Evolutionary conservation across 1,139 yeast genomes (phyloP).

Genomic region (Yamadazyma sp.): DNA sequence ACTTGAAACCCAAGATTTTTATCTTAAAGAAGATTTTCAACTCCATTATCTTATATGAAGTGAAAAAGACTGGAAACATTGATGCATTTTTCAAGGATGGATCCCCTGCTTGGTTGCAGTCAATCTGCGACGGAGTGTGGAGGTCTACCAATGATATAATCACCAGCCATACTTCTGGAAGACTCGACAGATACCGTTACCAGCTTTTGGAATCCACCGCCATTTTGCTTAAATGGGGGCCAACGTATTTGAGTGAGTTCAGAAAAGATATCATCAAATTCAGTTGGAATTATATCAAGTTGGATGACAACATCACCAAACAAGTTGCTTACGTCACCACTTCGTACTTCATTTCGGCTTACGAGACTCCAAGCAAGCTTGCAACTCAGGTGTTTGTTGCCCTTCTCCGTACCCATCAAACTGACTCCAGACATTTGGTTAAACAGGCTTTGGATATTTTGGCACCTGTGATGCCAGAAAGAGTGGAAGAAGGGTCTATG

Average conservation of each 20-base stretch:
- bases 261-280: conserved; percentile 88
- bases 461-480: conserved; percentile 82
- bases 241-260: conserved; percentile 58
- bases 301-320: conserved; percentile 87
- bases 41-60: conserved; percentile 65
- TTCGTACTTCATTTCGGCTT: conserved; percentile 80
- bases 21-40: conserved; percentile 65
- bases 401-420: conserved; percentile 77
- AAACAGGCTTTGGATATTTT: conserved; percentile 84
- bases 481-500: conserved; percentile 62
- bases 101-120: conserved; percentile 60
- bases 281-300: conserved; percentile 89
- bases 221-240: conserved; percentile 67
- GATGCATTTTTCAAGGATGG: conserved; percentile 41
- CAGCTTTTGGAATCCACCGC: conserved; percentile 84
- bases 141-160: conserved; percentile 54
- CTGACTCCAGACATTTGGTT: conserved; percentile 81
- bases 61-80: conserved; percentile 50
- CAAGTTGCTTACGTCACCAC: conserved; percentile 93
- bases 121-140: conserved; percentile 72
- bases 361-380: conserved; percentile 85
- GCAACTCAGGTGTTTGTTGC: conserved; percentile 94
- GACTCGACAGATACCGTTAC: conserved; percentile 71
- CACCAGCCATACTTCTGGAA: conserved; percentile 62
- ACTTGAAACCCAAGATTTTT: conserved; percentile 59